Evolutionary conservation across 352 stramenopile genomes (phyloP), one percentile per base, ranked within the genome.

Genomic region (Globisporangium yorkense): DNA sequence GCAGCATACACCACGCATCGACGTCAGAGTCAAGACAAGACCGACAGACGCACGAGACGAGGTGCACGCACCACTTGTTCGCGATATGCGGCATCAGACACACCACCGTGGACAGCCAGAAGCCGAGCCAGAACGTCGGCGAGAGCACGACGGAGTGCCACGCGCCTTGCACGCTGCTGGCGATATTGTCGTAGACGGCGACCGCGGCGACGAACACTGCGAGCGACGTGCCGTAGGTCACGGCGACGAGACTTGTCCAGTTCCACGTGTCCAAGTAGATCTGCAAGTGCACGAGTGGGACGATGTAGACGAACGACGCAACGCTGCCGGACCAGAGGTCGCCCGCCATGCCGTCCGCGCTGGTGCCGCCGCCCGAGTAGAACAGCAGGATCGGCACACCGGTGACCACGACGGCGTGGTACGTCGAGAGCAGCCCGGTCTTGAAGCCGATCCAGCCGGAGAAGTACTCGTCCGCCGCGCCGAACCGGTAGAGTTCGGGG

Each of bases 241-340:
- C 53, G 18, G 56, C 33, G 2, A 83, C 70, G 13, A 85, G 27
- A 12, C 50, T 63, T 20, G 82, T 86, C 84, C 84, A 93, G 61
- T 89, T 85, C 84, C 77, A 89, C 41, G 81, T 93, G 61, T 93
- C 77, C 35, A 75, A 71, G 52, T 72, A 89, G 21, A 93, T 87
- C 67, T 92, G 79, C 60, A 96, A 77, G 53, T 97, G 96, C 24
- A 98, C 84, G n/a, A 97, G 74, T 0, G 94, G 80, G 13, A 99
- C 80, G 31, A 98, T 84, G 62, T 87, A 92, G 54, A 92, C 96
- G 75, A 97, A 98, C 10, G 92, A 92, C 5, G 90, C 86, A 10
- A 95, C 92, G 54, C 96, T 96, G 49, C 94, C 82, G 48, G 77
- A 78, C 69, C 92, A 94, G n/a, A 98, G 70, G 62, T 90, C 89